These are phyloP conservation scores for Amanita subjunquillea DNA, from an alignment of 768 basidiomycete genomes.

Conservation along the genomic window DNA sequence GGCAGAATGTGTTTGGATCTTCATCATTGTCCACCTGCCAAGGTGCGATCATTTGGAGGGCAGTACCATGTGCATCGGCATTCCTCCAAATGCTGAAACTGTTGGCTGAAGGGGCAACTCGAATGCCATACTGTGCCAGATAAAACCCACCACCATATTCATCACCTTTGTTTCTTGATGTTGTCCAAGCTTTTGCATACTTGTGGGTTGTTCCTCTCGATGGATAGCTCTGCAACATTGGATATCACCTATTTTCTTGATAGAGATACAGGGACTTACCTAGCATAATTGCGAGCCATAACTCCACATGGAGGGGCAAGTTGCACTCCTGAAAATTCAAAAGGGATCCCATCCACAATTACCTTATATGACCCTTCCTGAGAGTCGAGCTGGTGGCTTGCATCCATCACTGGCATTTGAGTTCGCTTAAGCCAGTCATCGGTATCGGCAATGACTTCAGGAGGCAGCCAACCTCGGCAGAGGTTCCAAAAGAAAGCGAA, in stretches of 20 bases:
- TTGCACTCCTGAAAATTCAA: neutral
- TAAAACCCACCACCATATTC: neutral
- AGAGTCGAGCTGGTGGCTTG: neutral
- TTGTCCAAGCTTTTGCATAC: neutral
- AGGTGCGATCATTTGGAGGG: neutral
- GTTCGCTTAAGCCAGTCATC: neutral
- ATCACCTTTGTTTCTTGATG: neutral
- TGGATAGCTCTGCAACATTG: neutral
- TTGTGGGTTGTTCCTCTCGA: neutral
- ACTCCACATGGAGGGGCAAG: neutral
- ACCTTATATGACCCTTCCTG: neutral
- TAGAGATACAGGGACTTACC: neutral
- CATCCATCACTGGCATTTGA: constrained; percentile 1
- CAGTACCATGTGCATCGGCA: neutral
- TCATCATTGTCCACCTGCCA: neutral
- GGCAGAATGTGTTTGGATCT: neutral
- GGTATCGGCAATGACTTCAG: constrained; percentile 2
- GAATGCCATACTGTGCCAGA: neutral
- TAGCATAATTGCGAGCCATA: neutral
- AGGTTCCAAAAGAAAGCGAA: too few relatives aligned
- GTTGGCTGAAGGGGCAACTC: neutral
- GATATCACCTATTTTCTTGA: neutral
- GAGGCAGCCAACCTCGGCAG: constrained; percentile 10
- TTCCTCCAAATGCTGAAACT: neutral
- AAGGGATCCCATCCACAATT: neutral